These are phyloP conservation scores for Globisporangium barbulae DNA, from an alignment of 352 stramenopile genomes.

Conservation along the genomic window DNA sequence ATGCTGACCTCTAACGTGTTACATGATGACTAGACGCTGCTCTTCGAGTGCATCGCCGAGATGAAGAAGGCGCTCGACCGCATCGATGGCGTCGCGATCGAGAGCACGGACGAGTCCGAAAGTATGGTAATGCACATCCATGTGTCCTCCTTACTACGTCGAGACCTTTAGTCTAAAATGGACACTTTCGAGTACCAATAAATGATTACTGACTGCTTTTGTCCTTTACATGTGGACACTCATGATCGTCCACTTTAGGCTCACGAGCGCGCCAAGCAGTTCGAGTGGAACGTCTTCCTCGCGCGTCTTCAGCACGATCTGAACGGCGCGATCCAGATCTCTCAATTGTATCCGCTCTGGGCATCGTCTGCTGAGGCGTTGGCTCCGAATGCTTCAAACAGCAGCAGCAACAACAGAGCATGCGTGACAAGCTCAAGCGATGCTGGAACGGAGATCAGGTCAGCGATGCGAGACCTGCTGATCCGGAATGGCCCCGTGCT, in stretches of 20 bases:
- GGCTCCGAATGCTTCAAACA: background rate
- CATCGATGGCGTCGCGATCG: conserved; percentile 24
- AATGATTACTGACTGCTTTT: background rate
- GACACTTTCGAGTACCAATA: background rate
- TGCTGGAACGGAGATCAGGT: background rate
- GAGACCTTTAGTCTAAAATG: background rate
- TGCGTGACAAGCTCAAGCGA: background rate
- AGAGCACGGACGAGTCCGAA: conserved; percentile 29
- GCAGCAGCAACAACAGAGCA: background rate
- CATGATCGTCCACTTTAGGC: background rate
- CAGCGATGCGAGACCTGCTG: conserved; percentile 20
- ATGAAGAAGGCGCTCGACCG: conserved; percentile 36
- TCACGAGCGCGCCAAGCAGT: conserved; percentile 15
- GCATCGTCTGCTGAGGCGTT: background rate
- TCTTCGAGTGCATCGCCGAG: conserved; percentile 39
- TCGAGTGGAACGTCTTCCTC: conserved; percentile 35
- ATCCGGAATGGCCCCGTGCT: conserved; percentile 27
- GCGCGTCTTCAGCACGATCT: conserved; percentile 33
- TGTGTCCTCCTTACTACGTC: too few species aligned
- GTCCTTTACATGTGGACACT: conserved; percentile 1
- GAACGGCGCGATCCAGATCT: conserved; percentile 14
- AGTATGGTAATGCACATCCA: conserved; percentile 36
- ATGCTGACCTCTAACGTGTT: background rate
- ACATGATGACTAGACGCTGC: conserved; percentile 19
- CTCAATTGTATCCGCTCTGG: conserved; percentile 19